Evolutionary conservation across 352 stramenopile genomes (phyloP), one percentile per base, ranked within the genome.

Genomic region (Elongisporangium undulatum): DNA sequence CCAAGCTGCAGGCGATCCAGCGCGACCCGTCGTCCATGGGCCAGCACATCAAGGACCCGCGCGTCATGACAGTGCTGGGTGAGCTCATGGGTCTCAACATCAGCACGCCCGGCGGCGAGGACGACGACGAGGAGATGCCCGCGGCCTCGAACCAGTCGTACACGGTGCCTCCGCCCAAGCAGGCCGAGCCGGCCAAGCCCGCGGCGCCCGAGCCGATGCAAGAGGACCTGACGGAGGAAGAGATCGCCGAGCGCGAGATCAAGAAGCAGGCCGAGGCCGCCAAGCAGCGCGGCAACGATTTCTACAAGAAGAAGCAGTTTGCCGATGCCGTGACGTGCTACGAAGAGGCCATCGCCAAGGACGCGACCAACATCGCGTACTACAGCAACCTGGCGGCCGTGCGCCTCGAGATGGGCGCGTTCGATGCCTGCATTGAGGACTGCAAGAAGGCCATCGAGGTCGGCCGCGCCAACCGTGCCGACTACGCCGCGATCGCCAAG

Each of bases 291-390:
- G 97, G 97, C 49, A 99, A 99, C 68, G 80, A 85, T 6, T 77
- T 98, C 7, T 99, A 99, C 93, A 99, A 99, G 83, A 62, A 88
- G 49, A 98, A 99, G 72, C 68, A 98, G 65, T 99, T 99, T 67
- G 80, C 95, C 1, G 86, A 95, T 51, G 86, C 86, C 22, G 76
- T 99, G 23, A 87, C 80, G 57, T 91, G 90, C 56, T 99, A 99
- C 82, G 86, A 97, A 21, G 95, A 98, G 68, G 97, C 97, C 2
- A 98, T 98, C 62, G 86, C 79, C 34, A 87, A 98, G 62, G 90
- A 99, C 74, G 82, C 84, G 13, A 94, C 82, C 53, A 99, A 99
- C 80, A 98, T 99, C 76, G 92, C 94, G 29, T 99, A 98, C 78
- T 74, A 97, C 55, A 98, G 87, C 61, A 99, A 99, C 79, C 95